Evolutionary conservation across 768 basidiomycete species (phyloP).

Genomic region (Lactarius psammicola): DNA sequence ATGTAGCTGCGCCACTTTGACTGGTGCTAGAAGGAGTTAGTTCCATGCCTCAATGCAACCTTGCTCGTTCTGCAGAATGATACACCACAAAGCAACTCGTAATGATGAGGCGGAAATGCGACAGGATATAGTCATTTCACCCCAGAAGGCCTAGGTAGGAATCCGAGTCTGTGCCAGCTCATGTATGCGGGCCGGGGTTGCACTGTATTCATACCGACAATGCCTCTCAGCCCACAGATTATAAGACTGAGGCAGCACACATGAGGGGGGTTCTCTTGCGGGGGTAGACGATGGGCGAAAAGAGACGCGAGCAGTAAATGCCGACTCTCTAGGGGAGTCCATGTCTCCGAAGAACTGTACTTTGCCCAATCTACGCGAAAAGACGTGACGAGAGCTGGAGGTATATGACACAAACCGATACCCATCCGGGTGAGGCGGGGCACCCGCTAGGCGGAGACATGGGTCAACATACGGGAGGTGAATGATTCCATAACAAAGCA

Average conservation of each 20-base stretch:
- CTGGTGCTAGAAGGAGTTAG: no score
- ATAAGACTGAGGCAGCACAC: no score
- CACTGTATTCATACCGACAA: no score
- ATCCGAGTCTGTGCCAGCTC: neutral
- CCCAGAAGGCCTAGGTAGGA: no score
- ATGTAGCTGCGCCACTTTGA: no score
- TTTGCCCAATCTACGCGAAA: neutral
- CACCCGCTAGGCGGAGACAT: neutral
- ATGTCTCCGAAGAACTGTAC: neutral
- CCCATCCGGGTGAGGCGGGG: neutral
- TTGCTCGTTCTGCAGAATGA: neutral
- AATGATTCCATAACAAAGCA: neutral
- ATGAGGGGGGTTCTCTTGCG: neutral
- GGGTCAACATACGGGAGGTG: neutral
- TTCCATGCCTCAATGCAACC: constrained; percentile 1
- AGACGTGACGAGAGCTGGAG: neutral
- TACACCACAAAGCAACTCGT: neutral
- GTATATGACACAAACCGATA: neutral
- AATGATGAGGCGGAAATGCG: neutral
- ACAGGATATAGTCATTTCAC: no score
- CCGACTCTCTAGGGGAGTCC: neutral
- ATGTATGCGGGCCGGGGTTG: neutral
- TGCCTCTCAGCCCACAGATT: no score
- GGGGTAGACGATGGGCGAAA: neutral
- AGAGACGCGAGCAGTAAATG: neutral